Base-by-base conservation (phyloP, 352 stramenopile species). In the Halophytophthora batemanensis region DNA sequence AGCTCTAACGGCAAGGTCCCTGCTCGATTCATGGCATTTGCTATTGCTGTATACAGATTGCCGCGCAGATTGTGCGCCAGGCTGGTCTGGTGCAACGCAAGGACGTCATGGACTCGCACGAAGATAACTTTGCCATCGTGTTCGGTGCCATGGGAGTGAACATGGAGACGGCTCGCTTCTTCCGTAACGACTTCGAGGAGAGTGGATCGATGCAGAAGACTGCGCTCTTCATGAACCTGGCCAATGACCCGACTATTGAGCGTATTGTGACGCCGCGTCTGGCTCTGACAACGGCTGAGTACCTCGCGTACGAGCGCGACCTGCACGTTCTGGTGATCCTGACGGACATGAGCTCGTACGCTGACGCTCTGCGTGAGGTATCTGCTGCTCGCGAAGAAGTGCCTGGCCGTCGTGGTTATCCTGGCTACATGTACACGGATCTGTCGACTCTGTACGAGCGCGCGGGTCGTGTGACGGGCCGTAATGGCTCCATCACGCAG, bases 381-480 rank as follows among this genome's bases (percentile, higher is more conserved):
- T 97, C 90, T 38, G 93, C 93, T 18, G 92, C 93, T 12, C 83
- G 93, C 66, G 92, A 98, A 78, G 93, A 98, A 90, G 93, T 98
- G 52, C 97, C 97, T 40, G 97, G 96, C 57, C 93, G 96, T 81
- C 93, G 97, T 91, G 96, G 96, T 75, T 99, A 99, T 83, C 97
- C 97, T 25, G 97, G 97, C 71, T 99, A 99, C 79, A 99, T 99
- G 97, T 99, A 99, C 85, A 99, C 97, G 63, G 96, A 99, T 97
- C 78, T 99, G 70, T 98, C 94, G 50, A 98, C 94, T 44, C 97
- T 99, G 60, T 99, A 99, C 71, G 97, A 99, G 81, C 90, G 97
- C 64, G 97, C 97, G 47, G 97, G 97, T 66, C 93, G 97, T 87
- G 96, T 99, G 21, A 89, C 82, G 50, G 97, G 97, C 51, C 91